Base-by-base conservation (phyloP, 805 yeast species). In the Starmerella vaccinii region DNA sequence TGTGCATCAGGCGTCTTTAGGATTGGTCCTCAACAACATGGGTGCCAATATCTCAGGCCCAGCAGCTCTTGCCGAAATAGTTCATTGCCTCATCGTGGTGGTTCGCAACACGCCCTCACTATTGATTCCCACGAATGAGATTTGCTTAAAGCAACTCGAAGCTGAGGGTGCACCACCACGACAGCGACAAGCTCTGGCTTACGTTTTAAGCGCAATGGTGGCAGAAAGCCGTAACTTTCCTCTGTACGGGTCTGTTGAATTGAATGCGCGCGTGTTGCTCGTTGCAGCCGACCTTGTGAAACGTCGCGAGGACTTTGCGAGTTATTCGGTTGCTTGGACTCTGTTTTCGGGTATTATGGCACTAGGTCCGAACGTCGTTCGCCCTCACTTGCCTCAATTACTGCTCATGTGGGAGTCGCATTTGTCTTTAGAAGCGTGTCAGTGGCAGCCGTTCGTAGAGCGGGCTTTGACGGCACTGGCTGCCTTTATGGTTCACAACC, bases 401-500 rank as follows among this genome's bases (percentile, higher is more conserved):
- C 64, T 83, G 42, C 63, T 71, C 9, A 68, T 82, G 50, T 84
- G 89, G 89, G 79, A 79, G 54, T 72, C 75, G 39, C 68, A 81
- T 7, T 59, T 80, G 34, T 73, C 77, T 1, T 59, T 59, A 4
- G 43, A 50, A 15, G 46, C 65, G 62, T 5, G 47, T 57, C 15
- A 76, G 57, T 64, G 13, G 61, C 64, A 46, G 61, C 51, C 30
- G 7, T 41, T 30, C 15, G 23, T 48, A 1, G 57, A 52, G 53
- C 76, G 76, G 54, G 76, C 86, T 0, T 63, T 84, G 42, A 71
- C 79, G 1, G 79, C 84, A 42, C 61, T 83, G 16, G 58, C 76
- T 23, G 71, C 77, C 7, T 82, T 78, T 60, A 57, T 79, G 47
- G 51, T 46, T 15, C 58, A 59, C 50, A 72, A 71, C 49, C 62